Evolutionary conservation across 2,329 filamentous ascomycete species (phyloP), one percentile per base, ranked within the genome.

Genomic region (Triangularia setosa): DNA sequence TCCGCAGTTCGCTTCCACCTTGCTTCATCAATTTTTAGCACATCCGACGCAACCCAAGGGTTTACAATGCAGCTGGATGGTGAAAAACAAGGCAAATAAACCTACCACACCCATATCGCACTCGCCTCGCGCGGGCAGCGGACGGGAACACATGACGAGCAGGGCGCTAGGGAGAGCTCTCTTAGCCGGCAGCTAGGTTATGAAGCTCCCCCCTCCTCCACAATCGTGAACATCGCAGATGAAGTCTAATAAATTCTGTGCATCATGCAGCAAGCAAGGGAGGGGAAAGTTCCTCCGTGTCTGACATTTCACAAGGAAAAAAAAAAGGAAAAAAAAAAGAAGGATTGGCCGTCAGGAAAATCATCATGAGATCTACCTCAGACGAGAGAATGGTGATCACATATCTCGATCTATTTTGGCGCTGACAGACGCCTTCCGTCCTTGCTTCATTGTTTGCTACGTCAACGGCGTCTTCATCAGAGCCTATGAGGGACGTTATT

Each of bases 11-110:
- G 25, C 27, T 25, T 55, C 53, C 25, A 14, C 55, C 55, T 58
- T 33, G 14, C 23, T 33, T 40, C 35, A 11, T 33, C 21, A 35
- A 64, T 61, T 60, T 66, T 63, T 68, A 66, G 64, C 27, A 66
- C 18, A 30, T 14, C 60, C 48, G 23, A 60, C 24, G 65, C 64
- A 62, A 65, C 64, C 62, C 55, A 48, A 58, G 33, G 58, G 12
- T 21, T 4, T 23, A 12, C 6, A 54, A 60, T 64, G 52, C 25
- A 63, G 54, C 62, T 58, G 11, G 14, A 14, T 30, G 54, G 3
- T 25, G 14, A 2, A 27, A 57, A 5, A 30, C 27, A 57, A 30
- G 30, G 27, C 40, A 28, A 28, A 30, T n/a, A 21, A 57, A 28
- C 23, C 24, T n/a, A n/a, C n/a, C n/a, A n/a, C n/a, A n/a, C n/a